A percentile compares a stretch with the other conserved stretches of the same genome.
Conservation (phyloP, 2,329 filamentous ascomycete genomes). For the Pestalotiopsis sp. region DNA sequence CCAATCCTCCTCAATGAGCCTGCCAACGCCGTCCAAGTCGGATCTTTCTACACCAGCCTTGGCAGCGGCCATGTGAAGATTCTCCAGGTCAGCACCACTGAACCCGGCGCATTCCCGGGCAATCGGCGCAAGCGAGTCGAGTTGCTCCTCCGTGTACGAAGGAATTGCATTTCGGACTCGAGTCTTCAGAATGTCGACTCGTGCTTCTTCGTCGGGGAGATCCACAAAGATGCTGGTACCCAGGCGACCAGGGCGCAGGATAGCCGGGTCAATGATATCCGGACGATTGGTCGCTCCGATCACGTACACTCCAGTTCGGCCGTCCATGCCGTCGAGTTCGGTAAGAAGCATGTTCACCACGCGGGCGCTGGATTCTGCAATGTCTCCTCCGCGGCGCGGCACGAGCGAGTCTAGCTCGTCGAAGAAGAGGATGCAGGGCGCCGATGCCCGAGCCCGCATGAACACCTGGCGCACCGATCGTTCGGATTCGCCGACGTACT, state of each 20-base stretch:
- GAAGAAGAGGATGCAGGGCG: conserved; percentile 96
- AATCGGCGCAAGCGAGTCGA: conserved; percentile 56
- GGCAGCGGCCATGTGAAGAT: conserved; percentile 41
- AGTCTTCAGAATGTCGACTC: conserved; percentile 83
- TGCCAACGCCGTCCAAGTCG: conserved; percentile 16
- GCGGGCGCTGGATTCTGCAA: conserved; percentile 81
- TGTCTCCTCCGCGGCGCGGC: conserved; percentile 75
- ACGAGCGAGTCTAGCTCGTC: conserved; percentile 95
- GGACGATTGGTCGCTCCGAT: conserved; percentile 94
- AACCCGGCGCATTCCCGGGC: conserved; percentile 77
- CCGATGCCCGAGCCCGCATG: conserved; percentile 78
- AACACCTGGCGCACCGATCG: conserved; percentile 92
- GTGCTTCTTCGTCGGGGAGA: conserved; percentile 75
- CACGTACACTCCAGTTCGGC: conserved; percentile 84
- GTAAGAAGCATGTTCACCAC: conserved; percentile 95
- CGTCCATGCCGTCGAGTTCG: conserved; percentile 84
- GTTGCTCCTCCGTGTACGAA: conserved; percentile 26
- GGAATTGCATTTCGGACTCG: conserved; percentile 38
- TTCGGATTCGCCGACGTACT: conserved; percentile 96
- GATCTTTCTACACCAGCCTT: conserved; percentile 27
- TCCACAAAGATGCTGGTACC: conserved; percentile 90
- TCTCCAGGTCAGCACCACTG: conserved; percentile 67
- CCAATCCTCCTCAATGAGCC: conserved; percentile 49
- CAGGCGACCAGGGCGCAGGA: conserved; percentile 87
- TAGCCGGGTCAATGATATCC: conserved; percentile 94